phyloP scores from a whole-genome alignment of 768 basidiomycete genomes.

The Pholiota molesta region DNA sequence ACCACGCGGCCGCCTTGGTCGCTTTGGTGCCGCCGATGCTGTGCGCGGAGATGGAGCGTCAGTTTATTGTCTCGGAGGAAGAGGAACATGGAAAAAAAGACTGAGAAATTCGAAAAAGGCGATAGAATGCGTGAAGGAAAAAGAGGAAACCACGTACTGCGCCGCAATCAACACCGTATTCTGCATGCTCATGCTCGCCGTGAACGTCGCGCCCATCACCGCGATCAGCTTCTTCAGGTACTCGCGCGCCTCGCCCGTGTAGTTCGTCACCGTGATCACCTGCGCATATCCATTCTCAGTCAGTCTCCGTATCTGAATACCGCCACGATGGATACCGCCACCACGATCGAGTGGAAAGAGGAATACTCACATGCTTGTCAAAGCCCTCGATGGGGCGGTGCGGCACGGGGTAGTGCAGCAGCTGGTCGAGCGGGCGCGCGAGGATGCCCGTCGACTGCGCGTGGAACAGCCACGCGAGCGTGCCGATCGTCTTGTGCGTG shows the following conservation, averaged over 20 bases:
- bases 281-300: slow-evolving; percentile 30
- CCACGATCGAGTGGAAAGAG: too few relatives aligned
- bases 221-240: slow-evolving; percentile 85
- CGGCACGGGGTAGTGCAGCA: slow-evolving; percentile 86
- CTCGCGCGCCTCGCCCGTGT: slow-evolving; percentile 83
- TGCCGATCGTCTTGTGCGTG: slow-evolving; percentile 66
- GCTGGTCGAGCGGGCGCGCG: slow-evolving; percentile 67
- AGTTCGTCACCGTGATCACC: slow-evolving; percentile 88
- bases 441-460: slow-evolving; percentile 66
- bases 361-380: slow-evolving; percentile 53
- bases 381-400: slow-evolving; percentile 62
- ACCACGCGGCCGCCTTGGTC: slow-evolving; percentile 75
- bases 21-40: slow-evolving; percentile 63
- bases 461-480: slow-evolving; percentile 82
- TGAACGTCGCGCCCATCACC: slow-evolving; percentile 78
- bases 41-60: slow-evolving; percentile 7
- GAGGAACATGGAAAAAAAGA: too few relatives aligned
- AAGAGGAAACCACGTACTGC: slow-evolving; percentile 53
- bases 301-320: background rate
- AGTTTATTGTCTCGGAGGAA: too few relatives aligned
- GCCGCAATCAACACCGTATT: slow-evolving; percentile 88
- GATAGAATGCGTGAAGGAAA: background rate
- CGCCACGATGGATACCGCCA: background rate
- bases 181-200: slow-evolving; percentile 74
- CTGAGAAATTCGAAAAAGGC: too few relatives aligned